These are phyloP conservation scores for Chenopodium berlandieri DNA, from an alignment of 148 eudicot genomes.

Conservation along the genomic window DNA sequence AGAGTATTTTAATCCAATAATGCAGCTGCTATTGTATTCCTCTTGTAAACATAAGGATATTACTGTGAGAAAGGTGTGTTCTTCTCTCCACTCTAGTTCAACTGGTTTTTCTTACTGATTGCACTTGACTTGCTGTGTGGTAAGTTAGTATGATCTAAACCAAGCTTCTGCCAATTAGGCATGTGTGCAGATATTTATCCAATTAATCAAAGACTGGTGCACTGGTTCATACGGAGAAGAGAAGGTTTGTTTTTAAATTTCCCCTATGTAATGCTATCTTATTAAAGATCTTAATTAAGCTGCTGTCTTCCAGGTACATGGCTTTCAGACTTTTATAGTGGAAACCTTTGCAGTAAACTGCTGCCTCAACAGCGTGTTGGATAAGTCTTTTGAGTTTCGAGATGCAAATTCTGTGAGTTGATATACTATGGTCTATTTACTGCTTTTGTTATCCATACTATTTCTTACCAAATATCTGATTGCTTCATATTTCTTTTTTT, in stretches of 20 bases:
- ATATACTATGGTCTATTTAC: slow-evolving; percentile 1
- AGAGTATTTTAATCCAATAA: slow-evolving; percentile 58
- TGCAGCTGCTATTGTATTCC: slow-evolving; percentile 65
- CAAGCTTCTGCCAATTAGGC: slow-evolving; percentile 40
- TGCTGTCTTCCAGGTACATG: slow-evolving; percentile 70
- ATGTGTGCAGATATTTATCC: slow-evolving; percentile 86
- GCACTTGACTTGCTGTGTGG: not conserved
- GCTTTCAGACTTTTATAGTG: slow-evolving; percentile 72
- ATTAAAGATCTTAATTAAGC: slow-evolving; percentile 20
- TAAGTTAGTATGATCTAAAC: not conserved
- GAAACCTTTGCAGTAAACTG: slow-evolving; percentile 77
- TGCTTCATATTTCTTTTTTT: not conserved
- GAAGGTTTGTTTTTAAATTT: slow-evolving; percentile 47
- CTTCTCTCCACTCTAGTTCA: not conserved
- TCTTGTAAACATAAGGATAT: slow-evolving; percentile 84
- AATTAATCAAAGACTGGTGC: slow-evolving; percentile 92
- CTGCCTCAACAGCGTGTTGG: slow-evolving; percentile 91
- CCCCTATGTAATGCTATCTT: not conserved
- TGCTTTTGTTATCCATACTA: not conserved
- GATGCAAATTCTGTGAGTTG: slow-evolving; percentile 94
- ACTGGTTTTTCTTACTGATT: not conserved
- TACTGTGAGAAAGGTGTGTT: slow-evolving; percentile 72
- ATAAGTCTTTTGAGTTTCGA: slow-evolving; percentile 85
- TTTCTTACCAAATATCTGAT: not conserved
- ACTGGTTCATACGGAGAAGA: slow-evolving; percentile 64